These are phyloP conservation scores for Isoetes engelmannii DNA, from an alignment of 83 land plant species.

Conservation along the genomic window DNA sequence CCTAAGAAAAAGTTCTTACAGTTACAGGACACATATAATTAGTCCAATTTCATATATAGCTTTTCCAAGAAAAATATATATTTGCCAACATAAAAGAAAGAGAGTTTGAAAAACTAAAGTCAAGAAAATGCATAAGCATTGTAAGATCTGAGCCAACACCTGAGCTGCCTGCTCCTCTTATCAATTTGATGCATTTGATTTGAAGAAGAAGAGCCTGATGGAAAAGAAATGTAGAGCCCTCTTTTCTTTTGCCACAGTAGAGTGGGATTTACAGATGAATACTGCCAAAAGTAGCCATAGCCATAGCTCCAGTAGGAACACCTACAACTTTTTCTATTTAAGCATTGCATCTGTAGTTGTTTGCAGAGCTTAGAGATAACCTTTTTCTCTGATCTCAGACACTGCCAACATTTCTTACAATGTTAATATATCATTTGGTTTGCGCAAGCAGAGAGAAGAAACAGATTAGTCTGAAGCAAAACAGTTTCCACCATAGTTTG, in stretches of 20 bases:
- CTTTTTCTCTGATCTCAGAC: background rate
- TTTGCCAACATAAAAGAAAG: no score
- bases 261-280: background rate
- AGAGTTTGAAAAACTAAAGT: no score
- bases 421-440: background rate
- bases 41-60: no score
- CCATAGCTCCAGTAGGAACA: background rate
- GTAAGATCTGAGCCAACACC: no score
- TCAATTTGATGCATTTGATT: background rate
- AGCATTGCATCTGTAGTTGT: background rate
- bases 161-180: no score
- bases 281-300: background rate
- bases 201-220: background rate
- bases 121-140: no score
- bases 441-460: background rate
- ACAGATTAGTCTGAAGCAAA: background rate
- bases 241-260: background rate
- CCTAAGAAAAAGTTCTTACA: no score
- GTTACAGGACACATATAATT: no score
- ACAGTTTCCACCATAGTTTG: background rate
- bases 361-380: background rate
- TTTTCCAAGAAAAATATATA: no score
- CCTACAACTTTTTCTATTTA: no score
- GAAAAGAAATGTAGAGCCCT: background rate
- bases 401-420: background rate